These are phyloP conservation scores for Mycena crocata DNA, from an alignment of 768 basidiomycete genomes.

Conservation along the genomic window DNA sequence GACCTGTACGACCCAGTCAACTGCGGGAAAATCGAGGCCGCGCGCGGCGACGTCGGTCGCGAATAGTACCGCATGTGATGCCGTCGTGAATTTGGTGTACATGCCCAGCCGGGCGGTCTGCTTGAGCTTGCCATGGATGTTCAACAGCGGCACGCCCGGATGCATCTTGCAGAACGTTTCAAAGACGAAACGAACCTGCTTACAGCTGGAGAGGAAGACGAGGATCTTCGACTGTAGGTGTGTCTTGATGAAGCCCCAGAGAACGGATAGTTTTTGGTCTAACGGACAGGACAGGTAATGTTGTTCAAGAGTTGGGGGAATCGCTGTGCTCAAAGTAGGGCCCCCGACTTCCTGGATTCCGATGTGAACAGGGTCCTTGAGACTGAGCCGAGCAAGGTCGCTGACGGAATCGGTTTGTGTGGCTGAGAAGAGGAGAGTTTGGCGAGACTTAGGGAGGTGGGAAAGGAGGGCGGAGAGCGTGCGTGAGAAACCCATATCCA, in stretches of 20 bases:
- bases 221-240: conserved; percentile 92
- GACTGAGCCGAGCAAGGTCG: conserved; percentile 90
- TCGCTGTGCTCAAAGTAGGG: conserved; percentile 57
- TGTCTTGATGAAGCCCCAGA: conserved; percentile 95
- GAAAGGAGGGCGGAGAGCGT: conserved; percentile 92
- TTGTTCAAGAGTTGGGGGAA: conserved; percentile 86
- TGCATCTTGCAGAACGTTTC: conserved; percentile 97
- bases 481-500: conserved; percentile 95
- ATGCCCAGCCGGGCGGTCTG: conserved; percentile 87
- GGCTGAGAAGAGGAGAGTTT: conserved; percentile 96
- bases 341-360: conserved; percentile 65
- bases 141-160: conserved; percentile 92
- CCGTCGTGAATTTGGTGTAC: conserved; percentile 86
- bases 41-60: conserved; percentile 97
- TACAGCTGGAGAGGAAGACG: conserved; percentile 94
- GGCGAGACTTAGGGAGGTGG: conserved; percentile 90
- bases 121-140: conserved; percentile 97
- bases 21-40: conserved; percentile 94
- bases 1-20: conserved; percentile 97
- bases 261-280: conserved; percentile 88
- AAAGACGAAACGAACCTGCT: conserved; percentile 96
- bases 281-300: conserved; percentile 87
- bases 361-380: conserved; percentile 83
- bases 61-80: conserved; percentile 87
- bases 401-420: conserved; percentile 93